Evolutionary conservation across 805 yeast species (phyloP).

Genomic region (Saturnispora kantuleensis): DNA sequence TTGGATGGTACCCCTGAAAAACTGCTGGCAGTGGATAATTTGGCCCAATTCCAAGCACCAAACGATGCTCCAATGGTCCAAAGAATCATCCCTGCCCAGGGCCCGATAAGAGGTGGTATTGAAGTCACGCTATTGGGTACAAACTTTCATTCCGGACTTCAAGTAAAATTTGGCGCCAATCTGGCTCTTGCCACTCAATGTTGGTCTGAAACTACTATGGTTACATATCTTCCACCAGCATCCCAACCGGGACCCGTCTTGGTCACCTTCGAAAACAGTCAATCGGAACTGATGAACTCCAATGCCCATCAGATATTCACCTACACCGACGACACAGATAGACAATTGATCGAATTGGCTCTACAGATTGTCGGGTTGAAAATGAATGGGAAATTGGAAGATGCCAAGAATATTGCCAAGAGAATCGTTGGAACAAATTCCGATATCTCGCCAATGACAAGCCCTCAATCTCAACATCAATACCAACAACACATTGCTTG

Average conservation of each 20-base stretch:
- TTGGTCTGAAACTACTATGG: constrained; percentile 92
- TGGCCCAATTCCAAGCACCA: background rate
- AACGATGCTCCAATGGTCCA: constrained; percentile 51
- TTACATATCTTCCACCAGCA: constrained; percentile 90
- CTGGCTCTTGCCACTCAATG: constrained; percentile 80
- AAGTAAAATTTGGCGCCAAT: constrained; percentile 79
- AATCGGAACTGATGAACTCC: constrained; percentile 9
- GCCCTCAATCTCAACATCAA: constrained; percentile 7
- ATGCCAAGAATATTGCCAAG: constrained; percentile 87
- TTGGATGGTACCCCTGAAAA: constrained; percentile 27
- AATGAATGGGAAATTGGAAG: constrained; percentile 93
- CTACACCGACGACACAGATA: constrained; percentile 89
- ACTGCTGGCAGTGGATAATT: constrained; percentile 5
- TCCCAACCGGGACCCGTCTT: constrained; percentile 82
- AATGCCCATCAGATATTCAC: constrained; percentile 60
- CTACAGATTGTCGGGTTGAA: constrained; percentile 93
- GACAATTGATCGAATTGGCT: constrained; percentile 90
- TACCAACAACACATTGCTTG: constrained; percentile 27
- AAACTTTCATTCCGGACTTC: constrained; percentile 73
- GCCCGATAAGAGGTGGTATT: constrained; percentile 92
- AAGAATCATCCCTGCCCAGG: constrained; percentile 89
- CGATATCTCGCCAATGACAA: background rate
- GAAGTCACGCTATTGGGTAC: constrained; percentile 87
- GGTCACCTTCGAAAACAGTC: constrained; percentile 54
- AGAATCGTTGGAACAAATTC: constrained; percentile 66